phyloP scores from a whole-genome alignment of 805 yeast genomes.

The Kluyveromyces wickerhamii region DNA sequence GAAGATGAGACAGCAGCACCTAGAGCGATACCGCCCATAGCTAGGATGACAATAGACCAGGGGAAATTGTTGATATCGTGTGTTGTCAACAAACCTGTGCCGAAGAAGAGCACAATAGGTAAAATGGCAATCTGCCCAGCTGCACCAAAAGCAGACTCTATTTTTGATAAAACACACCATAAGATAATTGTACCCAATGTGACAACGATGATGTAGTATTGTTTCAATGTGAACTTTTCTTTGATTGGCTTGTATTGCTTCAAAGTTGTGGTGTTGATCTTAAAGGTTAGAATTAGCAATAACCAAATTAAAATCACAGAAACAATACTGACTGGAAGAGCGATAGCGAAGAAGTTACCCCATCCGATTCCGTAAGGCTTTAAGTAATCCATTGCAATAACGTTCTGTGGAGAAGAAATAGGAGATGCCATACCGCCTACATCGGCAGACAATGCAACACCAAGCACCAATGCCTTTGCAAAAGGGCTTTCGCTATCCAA shows the following conservation, averaged over 20 bases:
- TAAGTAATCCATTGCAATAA: constrained; percentile 80
- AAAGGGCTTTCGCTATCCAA: constrained; percentile 71
- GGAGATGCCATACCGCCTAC: constrained; percentile 97
- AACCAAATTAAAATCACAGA: constrained; percentile 63
- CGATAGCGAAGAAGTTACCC: constrained; percentile 89
- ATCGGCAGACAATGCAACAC: constrained; percentile 87
- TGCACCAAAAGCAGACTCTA: constrained; percentile 72
- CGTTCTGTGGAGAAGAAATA: constrained; percentile 92
- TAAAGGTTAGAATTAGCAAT: constrained; percentile 49
- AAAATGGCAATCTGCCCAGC: constrained; percentile 87
- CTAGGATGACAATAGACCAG: constrained; percentile 91
- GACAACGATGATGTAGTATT: constrained; percentile 67
- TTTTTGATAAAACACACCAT: constrained; percentile 82
- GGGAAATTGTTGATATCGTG: constrained; percentile 91
- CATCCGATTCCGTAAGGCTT: constrained; percentile 58
- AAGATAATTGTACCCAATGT: constrained; percentile 64
- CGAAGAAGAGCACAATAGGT: constrained; percentile 82
- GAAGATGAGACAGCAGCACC: constrained; percentile 93
- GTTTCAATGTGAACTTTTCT: constrained; percentile 61
- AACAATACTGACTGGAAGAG: constrained; percentile 69
- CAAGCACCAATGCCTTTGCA: constrained; percentile 76
- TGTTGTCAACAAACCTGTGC: constrained; percentile 74
- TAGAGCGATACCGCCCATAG: constrained; percentile 95
- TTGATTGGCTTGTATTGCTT: constrained; percentile 41
- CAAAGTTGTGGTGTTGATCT: constrained; percentile 40